These are phyloP conservation scores for Trametes cubensis DNA, from an alignment of 768 basidiomycete genomes.

Conservation along the genomic window DNA sequence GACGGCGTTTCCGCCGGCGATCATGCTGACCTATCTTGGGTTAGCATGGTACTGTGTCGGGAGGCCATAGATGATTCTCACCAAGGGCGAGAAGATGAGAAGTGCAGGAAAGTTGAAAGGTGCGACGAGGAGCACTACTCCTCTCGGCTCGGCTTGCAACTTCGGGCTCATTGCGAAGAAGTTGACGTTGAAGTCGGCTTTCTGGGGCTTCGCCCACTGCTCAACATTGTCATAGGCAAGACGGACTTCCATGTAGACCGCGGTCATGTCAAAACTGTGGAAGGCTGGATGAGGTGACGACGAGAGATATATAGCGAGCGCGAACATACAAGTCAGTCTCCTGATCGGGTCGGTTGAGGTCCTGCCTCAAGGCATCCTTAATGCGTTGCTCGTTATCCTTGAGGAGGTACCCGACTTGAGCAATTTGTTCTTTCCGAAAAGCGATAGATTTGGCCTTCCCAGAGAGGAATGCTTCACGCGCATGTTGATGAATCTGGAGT, in stretches of 20 bases:
- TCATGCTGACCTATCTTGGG: constrained; percentile 53
- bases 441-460: constrained; percentile 67
- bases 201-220: constrained; percentile 73
- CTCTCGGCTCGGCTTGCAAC: constrained; percentile 77
- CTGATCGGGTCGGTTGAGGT: constrained; percentile 63
- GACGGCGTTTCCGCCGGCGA: constrained; percentile 77
- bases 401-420: constrained; percentile 72
- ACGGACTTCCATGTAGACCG: constrained; percentile 54
- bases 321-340: constrained; percentile 57
- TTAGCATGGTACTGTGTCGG: not conserved
- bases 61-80: constrained; percentile 34
- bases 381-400: constrained; percentile 71
- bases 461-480: constrained; percentile 60
- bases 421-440: constrained; percentile 74
- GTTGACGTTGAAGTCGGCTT: constrained; percentile 55
- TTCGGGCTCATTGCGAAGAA: constrained; percentile 63
- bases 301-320: not conserved
- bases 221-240: constrained; percentile 63
- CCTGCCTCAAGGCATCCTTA: constrained; percentile 56
- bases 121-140: constrained; percentile 66
- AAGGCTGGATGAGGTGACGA: not conserved
- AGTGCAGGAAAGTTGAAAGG: constrained; percentile 80
- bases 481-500: constrained; percentile 53
- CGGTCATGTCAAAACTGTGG: constrained; percentile 61
- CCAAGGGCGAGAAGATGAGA: constrained; percentile 59